Evolutionary conservation across 1,284 basidiomycete genomes (phyloP).

Genomic region (Pulchroboletus neoregius): DNA sequence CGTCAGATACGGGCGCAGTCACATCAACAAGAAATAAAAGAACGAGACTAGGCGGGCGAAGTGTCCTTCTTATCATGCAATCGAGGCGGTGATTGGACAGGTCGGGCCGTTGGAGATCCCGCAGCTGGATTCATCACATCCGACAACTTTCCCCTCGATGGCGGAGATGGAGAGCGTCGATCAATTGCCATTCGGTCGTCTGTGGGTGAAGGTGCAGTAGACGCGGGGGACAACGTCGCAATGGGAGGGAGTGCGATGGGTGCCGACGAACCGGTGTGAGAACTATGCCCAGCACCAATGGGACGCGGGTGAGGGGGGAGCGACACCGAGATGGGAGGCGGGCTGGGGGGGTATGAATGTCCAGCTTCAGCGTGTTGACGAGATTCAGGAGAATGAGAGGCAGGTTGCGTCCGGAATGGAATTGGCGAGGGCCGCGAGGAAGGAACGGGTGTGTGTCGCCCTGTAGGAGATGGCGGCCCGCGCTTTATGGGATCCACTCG

Average conservation of each 20-base stretch:
- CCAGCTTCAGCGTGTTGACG: slow-evolving; percentile 41
- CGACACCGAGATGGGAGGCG: slow-evolving; percentile 49
- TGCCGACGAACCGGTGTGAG: slow-evolving; percentile 28
- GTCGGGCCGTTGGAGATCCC: slow-evolving; percentile 39
- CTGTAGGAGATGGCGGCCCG: slow-evolving; percentile 48
- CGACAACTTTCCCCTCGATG: slow-evolving; percentile 46
- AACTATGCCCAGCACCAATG: slow-evolving; percentile 48
- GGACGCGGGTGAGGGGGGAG: slow-evolving; percentile 72
- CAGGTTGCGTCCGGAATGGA: slow-evolving; percentile 66
- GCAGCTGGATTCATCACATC: slow-evolving; percentile 51
- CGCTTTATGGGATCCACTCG: slow-evolving; percentile 56
- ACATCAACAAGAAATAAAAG: slow-evolving; percentile 7
- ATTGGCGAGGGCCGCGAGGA: slow-evolving; percentile 67
- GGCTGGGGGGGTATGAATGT: slow-evolving; percentile 48
- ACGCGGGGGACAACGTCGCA: slow-evolving; percentile 57
- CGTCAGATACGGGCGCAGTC: slow-evolving; percentile 16
- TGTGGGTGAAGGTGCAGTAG: slow-evolving; percentile 49
- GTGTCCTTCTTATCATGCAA: slow-evolving; percentile 33
- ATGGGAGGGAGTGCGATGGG: slow-evolving; percentile 57
- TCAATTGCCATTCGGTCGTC: slow-evolving; percentile 50
- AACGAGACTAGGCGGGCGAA: slow-evolving; percentile 23
- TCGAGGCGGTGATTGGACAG: slow-evolving; percentile 37
- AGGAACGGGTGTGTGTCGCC: slow-evolving; percentile 46
- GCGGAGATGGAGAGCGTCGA: slow-evolving; percentile 43
- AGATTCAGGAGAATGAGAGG: slow-evolving; percentile 60